phyloP scores from a whole-genome alignment of 805 yeast species.

The Wickerhamia fluorescens region DNA sequence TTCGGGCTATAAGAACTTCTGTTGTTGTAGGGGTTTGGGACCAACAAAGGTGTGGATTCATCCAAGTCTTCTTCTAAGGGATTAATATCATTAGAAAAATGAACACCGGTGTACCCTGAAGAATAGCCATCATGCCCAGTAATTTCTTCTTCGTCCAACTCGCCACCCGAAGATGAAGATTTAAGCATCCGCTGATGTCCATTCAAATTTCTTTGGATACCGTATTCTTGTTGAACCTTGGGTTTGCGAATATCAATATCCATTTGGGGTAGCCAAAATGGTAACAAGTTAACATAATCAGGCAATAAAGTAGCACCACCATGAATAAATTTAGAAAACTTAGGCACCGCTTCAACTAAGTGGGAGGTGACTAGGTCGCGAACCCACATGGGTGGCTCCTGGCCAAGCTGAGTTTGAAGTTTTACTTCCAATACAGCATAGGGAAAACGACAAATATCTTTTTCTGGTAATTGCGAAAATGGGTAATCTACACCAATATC shows the following conservation, averaged over 20 bases:
- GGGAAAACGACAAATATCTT: constrained; percentile 89
- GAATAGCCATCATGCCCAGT: constrained; percentile 30
- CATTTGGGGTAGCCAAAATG: constrained; percentile 99
- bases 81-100: constrained; percentile 38
- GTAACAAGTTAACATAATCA: constrained; percentile 74
- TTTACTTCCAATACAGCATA: constrained; percentile 97
- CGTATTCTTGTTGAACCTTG: constrained; percentile 48
- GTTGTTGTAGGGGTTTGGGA: constrained; percentile 27
- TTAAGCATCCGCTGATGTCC: constrained; percentile 16
- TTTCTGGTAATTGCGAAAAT: constrained; percentile 73
- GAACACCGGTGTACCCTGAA: constrained; percentile 29
- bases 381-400: constrained; percentile 98
- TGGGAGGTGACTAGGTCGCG: constrained; percentile 86
- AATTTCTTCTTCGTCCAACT: constrained; percentile 65
- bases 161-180: constrained; percentile 45
- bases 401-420: constrained; percentile 95
- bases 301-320: constrained; percentile 92
- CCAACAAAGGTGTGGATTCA: constrained; percentile 36
- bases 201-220: constrained; percentile 46
- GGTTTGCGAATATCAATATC: constrained; percentile 92
- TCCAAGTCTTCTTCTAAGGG: constrained; percentile 47
- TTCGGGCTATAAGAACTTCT: constrained; percentile 19
- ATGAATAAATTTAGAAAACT: constrained; percentile 94
- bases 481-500: constrained; percentile 99
- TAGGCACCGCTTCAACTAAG: constrained; percentile 96